Conservation (phyloP, 306 rosid species). For the Cicer yamashitae region DNA sequence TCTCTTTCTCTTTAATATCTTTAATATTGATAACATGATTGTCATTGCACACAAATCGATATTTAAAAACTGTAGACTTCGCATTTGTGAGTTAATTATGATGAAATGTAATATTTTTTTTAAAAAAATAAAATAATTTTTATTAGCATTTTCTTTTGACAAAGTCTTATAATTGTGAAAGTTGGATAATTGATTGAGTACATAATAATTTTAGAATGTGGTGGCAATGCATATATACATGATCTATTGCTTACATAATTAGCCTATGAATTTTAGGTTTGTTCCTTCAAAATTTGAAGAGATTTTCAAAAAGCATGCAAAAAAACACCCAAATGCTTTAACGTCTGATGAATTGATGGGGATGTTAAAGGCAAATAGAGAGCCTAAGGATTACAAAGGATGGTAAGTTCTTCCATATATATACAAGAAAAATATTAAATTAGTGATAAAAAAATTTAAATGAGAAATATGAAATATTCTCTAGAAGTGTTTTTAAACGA, state of each 20-base stretch:
- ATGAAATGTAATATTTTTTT: too few relatives aligned
- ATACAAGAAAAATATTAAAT: background rate
- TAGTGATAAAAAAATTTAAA: background rate
- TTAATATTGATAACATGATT: too few relatives aligned
- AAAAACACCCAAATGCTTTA: constrained; percentile 55
- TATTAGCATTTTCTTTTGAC: background rate
- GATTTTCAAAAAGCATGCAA: constrained; percentile 70
- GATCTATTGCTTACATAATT: background rate
- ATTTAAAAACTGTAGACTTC: too few relatives aligned
- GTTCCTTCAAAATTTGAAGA: constrained; percentile 82
- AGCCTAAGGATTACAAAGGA: constrained; percentile 67
- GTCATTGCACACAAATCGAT: too few relatives aligned
- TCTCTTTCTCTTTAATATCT: background rate
- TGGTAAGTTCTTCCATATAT: constrained; percentile 54
- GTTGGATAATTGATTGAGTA: background rate
- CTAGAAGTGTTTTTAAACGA: too few relatives aligned
- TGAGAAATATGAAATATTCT: too few relatives aligned
- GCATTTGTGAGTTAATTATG: too few relatives aligned
- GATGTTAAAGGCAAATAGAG: constrained; percentile 66
- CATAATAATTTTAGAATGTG: background rate
- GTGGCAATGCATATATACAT: background rate
- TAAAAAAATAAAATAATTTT: background rate
- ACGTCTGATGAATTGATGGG: constrained; percentile 69
- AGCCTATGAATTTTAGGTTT: constrained; percentile 54
- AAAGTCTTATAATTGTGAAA: background rate